phyloP scores from a whole-genome alignment of 1,284 basidiomycete genomes.

The Trichosporon ovoides region DNA sequence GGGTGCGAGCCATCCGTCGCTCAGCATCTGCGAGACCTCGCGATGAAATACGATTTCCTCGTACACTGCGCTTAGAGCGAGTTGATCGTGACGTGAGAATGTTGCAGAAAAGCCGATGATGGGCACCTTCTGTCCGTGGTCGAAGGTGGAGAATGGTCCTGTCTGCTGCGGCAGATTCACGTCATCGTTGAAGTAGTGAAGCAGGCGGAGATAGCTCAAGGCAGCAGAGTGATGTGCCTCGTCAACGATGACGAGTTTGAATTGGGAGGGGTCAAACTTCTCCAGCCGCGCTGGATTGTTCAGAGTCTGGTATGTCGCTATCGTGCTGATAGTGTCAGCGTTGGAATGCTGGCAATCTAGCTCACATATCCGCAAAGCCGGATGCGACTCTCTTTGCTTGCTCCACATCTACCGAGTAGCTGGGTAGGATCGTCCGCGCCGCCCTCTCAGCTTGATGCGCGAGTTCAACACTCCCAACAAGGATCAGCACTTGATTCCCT shows the following conservation, averaged over 20 bases:
- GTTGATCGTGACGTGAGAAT: constrained; percentile 84
- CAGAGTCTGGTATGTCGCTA: constrained; percentile 89
- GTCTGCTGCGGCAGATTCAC: constrained; percentile 31
- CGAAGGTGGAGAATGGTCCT: constrained; percentile 22
- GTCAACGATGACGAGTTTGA: constrained; percentile 84
- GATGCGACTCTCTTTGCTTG: constrained; percentile 73
- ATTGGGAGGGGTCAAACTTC: constrained; percentile 68
- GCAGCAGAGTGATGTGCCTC: constrained; percentile 95
- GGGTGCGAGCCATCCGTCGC: constrained; percentile 82
- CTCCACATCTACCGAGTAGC: constrained; percentile 80
- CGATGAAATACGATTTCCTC: constrained; percentile 89
- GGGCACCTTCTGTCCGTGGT: constrained; percentile 55
- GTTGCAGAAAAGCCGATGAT: constrained; percentile 95
- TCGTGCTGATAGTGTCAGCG: constrained; percentile 60
- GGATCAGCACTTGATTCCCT: constrained; percentile 29
- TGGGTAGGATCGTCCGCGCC: constrained; percentile 62
- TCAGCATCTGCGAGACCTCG: constrained; percentile 90
- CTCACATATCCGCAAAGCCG: constrained; percentile 78
- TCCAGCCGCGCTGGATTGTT: constrained; percentile 60
- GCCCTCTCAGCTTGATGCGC: constrained; percentile 80
- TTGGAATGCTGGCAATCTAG: constrained; percentile 10
- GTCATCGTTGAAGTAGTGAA: constrained; percentile 42
- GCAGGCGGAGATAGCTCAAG: constrained; percentile 56
- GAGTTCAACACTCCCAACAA: constrained; percentile 59
- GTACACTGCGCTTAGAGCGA: constrained; percentile 82